phyloP scores from a whole-genome alignment of 352 stramenopile species.

The Phytopythium aichiense region DNA sequence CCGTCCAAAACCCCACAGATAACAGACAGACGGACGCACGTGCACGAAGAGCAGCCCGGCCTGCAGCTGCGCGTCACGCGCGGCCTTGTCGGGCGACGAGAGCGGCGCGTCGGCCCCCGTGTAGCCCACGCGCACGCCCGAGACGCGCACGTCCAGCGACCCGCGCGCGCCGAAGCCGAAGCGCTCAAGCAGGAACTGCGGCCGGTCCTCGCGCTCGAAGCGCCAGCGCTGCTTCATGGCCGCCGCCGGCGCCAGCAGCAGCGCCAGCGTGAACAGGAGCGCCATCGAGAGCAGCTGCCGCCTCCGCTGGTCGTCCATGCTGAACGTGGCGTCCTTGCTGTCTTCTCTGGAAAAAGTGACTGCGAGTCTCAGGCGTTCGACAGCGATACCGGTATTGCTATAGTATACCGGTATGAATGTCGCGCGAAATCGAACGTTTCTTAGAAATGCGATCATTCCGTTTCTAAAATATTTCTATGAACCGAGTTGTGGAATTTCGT shows the following conservation, averaged over 20 bases:
- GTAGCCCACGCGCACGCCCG: constrained; percentile 30
- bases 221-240: constrained; percentile 78
- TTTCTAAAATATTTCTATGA: no score
- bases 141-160: constrained; percentile 68
- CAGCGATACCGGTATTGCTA: no score
- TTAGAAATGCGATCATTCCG: no score
- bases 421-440: no score
- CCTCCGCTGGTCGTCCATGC: neutral
- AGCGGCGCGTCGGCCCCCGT: neutral
- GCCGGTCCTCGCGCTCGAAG: constrained; percentile 64
- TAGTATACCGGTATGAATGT: no score
- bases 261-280: constrained; percentile 3
- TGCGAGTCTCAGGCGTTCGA: no score
- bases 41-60: constrained; percentile 66
- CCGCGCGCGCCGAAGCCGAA: constrained; percentile 81
- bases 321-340: no score
- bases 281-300: neutral
- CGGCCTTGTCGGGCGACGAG: neutral
- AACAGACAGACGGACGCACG: constrained; percentile 16
- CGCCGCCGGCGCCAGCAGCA: constrained; percentile 7
- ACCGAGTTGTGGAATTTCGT: no score
- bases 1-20: neutral
- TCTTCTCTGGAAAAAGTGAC: no score
- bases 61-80: constrained; percentile 13
- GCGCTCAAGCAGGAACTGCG: constrained; percentile 87